Percentiles rank a stretch among this genome's conserved stretches.
These are phyloP conservation scores for Solanum hybrid DNA, from an alignment of 305 asterid genomes.

Conservation along the genomic window DNA sequence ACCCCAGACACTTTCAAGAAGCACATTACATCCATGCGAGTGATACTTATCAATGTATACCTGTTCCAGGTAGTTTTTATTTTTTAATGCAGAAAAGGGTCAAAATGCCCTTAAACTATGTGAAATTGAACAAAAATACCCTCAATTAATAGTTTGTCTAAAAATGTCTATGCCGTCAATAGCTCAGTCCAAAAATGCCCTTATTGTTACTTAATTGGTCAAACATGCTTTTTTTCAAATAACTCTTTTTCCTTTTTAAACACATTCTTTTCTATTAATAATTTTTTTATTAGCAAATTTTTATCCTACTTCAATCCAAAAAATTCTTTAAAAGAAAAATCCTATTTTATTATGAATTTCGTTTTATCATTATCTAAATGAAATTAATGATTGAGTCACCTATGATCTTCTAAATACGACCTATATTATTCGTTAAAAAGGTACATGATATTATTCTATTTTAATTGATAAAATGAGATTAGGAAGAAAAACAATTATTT, in stretches of 20 bases:
- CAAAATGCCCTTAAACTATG: neutral
- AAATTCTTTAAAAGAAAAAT: neutral
- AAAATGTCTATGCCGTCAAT: neutral
- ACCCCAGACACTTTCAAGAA: neutral
- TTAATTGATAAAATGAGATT: neutral
- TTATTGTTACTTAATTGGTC: neutral
- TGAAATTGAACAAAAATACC: neutral
- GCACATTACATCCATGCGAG: neutral
- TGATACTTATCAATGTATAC: neutral
- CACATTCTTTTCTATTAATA: neutral
- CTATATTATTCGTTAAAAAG: neutral
- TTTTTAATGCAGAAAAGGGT: neutral
- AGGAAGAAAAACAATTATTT: neutral
- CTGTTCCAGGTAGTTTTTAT: neutral
- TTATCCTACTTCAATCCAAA: neutral
- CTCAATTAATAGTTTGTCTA: neutral
- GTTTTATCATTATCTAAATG: neutral
- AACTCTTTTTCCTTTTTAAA: neutral
- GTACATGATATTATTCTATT: neutral
- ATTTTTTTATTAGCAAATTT: neutral
- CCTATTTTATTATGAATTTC: neutral
- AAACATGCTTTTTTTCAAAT: neutral
- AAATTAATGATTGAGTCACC: neutral
- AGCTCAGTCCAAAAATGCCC: neutral
- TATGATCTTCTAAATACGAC: neutral